Evolutionary conservation across 305 asterid genomes (phyloP).

Genomic region (Solanum hybrid): DNA sequence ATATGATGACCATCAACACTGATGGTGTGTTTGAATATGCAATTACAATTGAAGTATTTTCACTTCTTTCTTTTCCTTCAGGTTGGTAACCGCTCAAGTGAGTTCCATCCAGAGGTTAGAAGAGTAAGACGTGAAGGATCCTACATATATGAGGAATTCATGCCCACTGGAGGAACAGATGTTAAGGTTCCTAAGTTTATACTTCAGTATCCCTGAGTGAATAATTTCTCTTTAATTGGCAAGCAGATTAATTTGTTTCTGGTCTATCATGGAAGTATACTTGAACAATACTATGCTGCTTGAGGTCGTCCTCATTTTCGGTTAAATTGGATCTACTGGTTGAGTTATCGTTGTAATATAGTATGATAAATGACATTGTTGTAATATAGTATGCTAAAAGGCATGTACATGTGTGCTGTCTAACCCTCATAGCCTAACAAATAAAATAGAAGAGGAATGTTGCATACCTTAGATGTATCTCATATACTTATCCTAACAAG

Average conservation of each 20-base stretch:
- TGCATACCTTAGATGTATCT: background rate
- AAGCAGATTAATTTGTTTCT: background rate
- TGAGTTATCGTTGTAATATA: background rate
- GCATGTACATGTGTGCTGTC: background rate
- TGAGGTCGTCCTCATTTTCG: background rate
- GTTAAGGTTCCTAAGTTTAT: constrained; percentile 57
- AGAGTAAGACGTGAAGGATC: constrained; percentile 98
- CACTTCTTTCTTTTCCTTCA: constrained; percentile 23
- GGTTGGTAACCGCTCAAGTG: constrained; percentile 99
- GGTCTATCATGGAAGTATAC: background rate
- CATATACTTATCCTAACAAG: background rate
- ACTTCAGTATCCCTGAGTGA: background rate
- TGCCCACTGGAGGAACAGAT: constrained; percentile 99
- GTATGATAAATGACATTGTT: background rate
- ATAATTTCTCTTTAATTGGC: background rate
- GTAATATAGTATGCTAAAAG: background rate
- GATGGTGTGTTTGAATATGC: background rate
- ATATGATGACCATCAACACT: background rate
- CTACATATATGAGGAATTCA: constrained; percentile 95
- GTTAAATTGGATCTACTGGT: background rate
- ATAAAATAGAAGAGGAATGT: background rate
- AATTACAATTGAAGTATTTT: background rate
- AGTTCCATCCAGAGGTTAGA: constrained; percentile 95
- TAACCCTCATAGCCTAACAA: background rate
- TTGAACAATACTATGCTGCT: background rate